Percentiles rank a stretch among this genome's conserved stretches.
Evolutionary conservation across 1,284 basidiomycete species (phyloP).

Genomic region (Agaricales sp.): DNA sequence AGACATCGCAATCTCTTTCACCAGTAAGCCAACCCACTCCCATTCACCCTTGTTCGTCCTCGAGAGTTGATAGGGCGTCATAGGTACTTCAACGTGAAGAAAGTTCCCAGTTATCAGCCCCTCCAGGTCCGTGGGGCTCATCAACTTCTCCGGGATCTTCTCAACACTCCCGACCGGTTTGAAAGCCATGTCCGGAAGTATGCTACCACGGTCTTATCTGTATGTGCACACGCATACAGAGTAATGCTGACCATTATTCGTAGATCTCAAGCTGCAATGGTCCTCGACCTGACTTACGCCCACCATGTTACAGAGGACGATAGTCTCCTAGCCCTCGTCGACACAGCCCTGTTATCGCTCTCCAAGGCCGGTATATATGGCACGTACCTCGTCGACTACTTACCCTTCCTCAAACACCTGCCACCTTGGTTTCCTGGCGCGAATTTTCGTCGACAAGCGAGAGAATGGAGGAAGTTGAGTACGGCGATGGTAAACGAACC

Average conservation of each 20-base stretch:
- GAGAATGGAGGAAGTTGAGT: conserved; percentile 24
- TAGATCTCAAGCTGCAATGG: conserved; percentile 26
- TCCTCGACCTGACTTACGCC: conserved; percentile 30
- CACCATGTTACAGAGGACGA: conserved; percentile 24
- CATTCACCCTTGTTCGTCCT: conserved; percentile 4
- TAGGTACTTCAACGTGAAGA: conserved; percentile 28
- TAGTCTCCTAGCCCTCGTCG: conserved; percentile 32
- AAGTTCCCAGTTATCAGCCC: conserved; percentile 22
- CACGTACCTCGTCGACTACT: conserved; percentile 28
- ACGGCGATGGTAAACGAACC: conserved; percentile 29
- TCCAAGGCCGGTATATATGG: conserved; percentile 31
- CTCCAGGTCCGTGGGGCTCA: conserved; percentile 28
- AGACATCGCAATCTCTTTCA: conserved; percentile 8
- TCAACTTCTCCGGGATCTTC: conserved; percentile 23
- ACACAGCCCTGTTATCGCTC: conserved; percentile 23
- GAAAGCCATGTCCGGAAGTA: conserved; percentile 25
- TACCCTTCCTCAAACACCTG: conserved; percentile 25
- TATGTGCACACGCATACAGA: not conserved
- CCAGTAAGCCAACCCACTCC: conserved; percentile 2
- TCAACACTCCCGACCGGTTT: conserved; percentile 24
- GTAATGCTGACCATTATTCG: not conserved
- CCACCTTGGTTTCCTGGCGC: conserved; percentile 28
- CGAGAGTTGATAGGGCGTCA: no score
- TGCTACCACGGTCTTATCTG: not conserved
- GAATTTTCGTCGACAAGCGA: conserved; percentile 27